Conservation (phyloP, 371 early-diverging fungal species). For the Syncephalastrum monosporum region DNA sequence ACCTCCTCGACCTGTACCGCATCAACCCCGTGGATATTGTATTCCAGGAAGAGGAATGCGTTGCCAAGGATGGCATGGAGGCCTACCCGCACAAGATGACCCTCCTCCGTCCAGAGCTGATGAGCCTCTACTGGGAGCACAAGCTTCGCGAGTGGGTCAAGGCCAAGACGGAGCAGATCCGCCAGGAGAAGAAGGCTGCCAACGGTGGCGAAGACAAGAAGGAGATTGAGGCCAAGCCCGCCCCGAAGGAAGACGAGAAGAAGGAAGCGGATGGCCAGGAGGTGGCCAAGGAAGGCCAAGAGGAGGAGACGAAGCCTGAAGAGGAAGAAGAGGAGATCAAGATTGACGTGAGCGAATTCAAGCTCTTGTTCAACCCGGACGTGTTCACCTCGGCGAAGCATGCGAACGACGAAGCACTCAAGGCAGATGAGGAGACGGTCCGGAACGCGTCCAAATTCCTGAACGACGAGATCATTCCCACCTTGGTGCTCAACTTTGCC, state of each 20-base stretch:
- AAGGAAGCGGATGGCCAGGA: conserved; percentile 35
- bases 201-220: conserved; percentile 35
- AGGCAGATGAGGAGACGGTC: conserved; percentile 55
- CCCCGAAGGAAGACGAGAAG: conserved; percentile 16
- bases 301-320: conserved; percentile 32
- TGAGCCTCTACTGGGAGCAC: conserved; percentile 82
- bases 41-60: conserved; percentile 78
- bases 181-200: conserved; percentile 53
- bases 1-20: conserved; percentile 90
- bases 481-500: conserved; percentile 75
- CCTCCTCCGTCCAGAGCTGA: conserved; percentile 85
- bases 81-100: conserved; percentile 89
- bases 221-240: conserved; percentile 14
- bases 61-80: conserved; percentile 44
- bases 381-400: conserved; percentile 64
- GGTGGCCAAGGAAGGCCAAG: conserved; percentile 32
- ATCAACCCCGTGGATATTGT: conserved; percentile 87
- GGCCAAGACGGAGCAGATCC: conserved; percentile 54
- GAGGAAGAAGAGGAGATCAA: conserved; percentile 55
- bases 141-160: conserved; percentile 69
- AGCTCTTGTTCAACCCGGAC: conserved; percentile 79
- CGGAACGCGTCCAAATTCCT: conserved; percentile 81
- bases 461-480: conserved; percentile 65
- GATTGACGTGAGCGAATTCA: conserved; percentile 63
- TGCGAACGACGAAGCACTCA: conserved; percentile 25